phyloP scores from a whole-genome alignment of 176 grass and related monocot genomes.

The Hordeum marinum region DNA sequence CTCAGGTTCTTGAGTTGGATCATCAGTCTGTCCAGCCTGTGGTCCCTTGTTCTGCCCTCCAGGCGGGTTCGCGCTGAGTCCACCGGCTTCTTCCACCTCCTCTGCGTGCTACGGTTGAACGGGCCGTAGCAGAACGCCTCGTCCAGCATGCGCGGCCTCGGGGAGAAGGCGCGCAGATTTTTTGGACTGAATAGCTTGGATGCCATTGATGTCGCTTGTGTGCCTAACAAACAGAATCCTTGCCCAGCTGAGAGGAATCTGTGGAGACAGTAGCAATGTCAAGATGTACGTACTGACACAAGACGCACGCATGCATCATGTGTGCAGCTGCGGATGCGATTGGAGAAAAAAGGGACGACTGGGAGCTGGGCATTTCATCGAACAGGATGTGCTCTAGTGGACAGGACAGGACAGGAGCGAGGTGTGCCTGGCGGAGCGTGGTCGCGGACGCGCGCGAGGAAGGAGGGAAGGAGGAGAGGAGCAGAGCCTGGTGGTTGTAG shows the following conservation, averaged over 20 bases:
- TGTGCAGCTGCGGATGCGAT: neutral
- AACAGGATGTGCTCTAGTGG: neutral
- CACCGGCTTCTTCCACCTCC: conserved; percentile 59
- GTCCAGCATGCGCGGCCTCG: neutral
- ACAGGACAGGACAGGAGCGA: neutral
- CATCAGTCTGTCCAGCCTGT: conserved; percentile 58
- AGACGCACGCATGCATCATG: neutral
- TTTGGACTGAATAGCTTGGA: neutral
- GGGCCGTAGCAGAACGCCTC: conserved; percentile 3
- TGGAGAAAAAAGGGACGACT: neutral
- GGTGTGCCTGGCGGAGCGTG: neutral
- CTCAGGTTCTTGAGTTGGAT: conserved; percentile 51
- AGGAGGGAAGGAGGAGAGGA: neutral
- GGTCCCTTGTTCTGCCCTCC: conserved; percentile 58
- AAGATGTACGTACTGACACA: neutral
- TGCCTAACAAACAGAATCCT: neutral
- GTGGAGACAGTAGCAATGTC: too few species aligned
- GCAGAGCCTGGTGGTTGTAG: too few species aligned
- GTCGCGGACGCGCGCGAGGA: neutral
- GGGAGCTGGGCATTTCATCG: neutral
- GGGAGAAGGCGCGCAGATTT: neutral
- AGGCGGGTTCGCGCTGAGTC: conserved; percentile 53
- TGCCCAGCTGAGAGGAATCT: too few species aligned
- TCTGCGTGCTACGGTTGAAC: conserved; percentile 21
- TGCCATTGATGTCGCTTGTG: neutral